These are phyloP conservation scores for Phyllosticta ampelicida DNA, from an alignment of 2,329 filamentous ascomycete species.

Conservation along the genomic window DNA sequence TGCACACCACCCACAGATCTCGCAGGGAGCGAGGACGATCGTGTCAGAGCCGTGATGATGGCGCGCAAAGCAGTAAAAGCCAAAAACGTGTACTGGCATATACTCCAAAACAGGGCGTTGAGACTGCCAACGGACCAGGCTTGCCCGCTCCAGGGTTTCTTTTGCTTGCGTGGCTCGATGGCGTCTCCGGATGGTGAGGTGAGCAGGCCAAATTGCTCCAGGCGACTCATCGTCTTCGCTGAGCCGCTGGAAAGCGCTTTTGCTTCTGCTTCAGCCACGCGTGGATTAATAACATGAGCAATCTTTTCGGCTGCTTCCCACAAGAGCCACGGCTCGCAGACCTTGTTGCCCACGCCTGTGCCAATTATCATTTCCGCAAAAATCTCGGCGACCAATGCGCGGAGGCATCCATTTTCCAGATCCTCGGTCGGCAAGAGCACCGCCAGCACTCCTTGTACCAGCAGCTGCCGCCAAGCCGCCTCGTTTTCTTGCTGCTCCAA, in stretches of 20 bases:
- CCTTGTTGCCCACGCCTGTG: conserved; percentile 66
- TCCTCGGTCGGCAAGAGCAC: conserved; percentile 87
- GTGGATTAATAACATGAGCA: conserved; percentile 37
- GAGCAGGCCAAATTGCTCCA: conserved; percentile 49
- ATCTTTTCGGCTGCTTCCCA: conserved; percentile 75
- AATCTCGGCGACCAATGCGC: conserved; percentile 74
- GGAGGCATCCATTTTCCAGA: conserved; percentile 75
- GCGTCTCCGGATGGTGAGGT: conserved; percentile 23
- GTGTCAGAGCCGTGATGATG: conserved; percentile 52
- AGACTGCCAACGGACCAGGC: conserved; percentile 6
- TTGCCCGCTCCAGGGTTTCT: neutral
- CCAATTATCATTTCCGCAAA: conserved; percentile 84
- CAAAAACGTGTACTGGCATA: conserved; percentile 40
- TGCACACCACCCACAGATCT: conserved; percentile 28
- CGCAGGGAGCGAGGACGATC: conserved; percentile 56
- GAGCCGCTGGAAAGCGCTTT: conserved; percentile 7
- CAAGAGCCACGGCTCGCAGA: conserved; percentile 79
- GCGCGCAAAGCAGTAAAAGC: conserved; percentile 55
- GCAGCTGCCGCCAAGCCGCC: conserved; percentile 69
- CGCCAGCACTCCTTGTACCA: conserved; percentile 73
- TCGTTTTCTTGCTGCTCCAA: conserved; percentile 65
- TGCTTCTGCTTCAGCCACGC: conserved; percentile 17
- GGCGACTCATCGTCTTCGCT: conserved; percentile 21
- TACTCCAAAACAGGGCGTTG: conserved; percentile 38
- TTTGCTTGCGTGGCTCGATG: conserved; percentile 13